Conservation (phyloP, 257 asterid genomes). For the Salvia rosmarinus region DNA sequence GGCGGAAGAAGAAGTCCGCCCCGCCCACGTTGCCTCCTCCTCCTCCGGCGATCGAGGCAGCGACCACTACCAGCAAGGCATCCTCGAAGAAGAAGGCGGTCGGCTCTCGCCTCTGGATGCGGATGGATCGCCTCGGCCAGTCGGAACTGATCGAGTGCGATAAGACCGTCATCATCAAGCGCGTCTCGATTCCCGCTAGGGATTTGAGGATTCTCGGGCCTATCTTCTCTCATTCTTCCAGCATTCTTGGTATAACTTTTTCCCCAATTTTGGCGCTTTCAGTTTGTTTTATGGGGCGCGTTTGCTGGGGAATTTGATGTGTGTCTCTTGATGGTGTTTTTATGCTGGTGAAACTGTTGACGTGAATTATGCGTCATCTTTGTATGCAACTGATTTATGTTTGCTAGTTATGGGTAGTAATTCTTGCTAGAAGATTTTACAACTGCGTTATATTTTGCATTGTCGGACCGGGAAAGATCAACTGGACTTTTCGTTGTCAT, state of each 20-base stretch:
- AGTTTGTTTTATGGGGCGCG: not conserved
- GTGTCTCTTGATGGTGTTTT: slow-evolving; percentile 10
- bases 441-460: slow-evolving; percentile 6
- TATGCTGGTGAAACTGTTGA: slow-evolving; percentile 5
- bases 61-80: slow-evolving; percentile 42
- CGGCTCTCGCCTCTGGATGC: slow-evolving; percentile 91
- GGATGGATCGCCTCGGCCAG: slow-evolving; percentile 82
- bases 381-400: slow-evolving; percentile 12
- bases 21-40: slow-evolving; percentile 47
- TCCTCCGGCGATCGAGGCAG: slow-evolving; percentile 43
- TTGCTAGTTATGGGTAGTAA: slow-evolving; percentile 10
- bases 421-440: slow-evolving; percentile 1
- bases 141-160: slow-evolving; percentile 96
- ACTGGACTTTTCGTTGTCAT: slow-evolving; percentile 6
- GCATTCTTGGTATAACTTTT: slow-evolving; percentile 68
- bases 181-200: slow-evolving; percentile 84
- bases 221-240: slow-evolving; percentile 91
- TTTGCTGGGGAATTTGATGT: slow-evolving; percentile 4
- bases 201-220: slow-evolving; percentile 97
- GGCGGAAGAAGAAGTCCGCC: slow-evolving; percentile 63
- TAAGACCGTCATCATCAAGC: slow-evolving; percentile 68
- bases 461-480: slow-evolving; percentile 3
- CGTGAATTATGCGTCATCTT: slow-evolving; percentile 12
- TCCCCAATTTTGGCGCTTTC: not conserved
- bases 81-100: slow-evolving; percentile 76